phyloP scores from a whole-genome alignment of 1,139 yeast genomes.

The Yamadazyma pseudoaaseri region DNA sequence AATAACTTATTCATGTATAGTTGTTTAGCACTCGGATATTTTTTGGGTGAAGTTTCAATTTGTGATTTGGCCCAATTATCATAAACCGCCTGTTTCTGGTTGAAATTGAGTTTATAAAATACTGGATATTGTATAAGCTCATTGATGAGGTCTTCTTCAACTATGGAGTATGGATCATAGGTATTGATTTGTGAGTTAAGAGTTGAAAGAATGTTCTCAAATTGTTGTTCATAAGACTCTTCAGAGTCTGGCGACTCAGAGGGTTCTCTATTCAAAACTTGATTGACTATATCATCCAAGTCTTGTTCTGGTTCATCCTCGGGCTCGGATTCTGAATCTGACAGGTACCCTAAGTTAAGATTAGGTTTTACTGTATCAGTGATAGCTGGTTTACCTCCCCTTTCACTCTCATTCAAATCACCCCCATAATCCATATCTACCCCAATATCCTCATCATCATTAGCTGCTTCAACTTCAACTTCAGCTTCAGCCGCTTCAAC shows the following conservation, averaged over 20 bases:
- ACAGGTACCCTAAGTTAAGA: background rate
- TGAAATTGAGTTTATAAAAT: constrained; percentile 25
- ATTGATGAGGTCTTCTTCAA: constrained; percentile 35
- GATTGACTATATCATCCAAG: constrained; percentile 1
- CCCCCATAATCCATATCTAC: constrained; percentile 11
- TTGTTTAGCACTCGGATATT: constrained; percentile 28
- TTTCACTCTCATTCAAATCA: no score
- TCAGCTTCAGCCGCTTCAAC: no score
- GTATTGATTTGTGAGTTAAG: constrained; percentile 25
- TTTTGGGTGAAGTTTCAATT: constrained; percentile 3
- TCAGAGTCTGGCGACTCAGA: constrained; percentile 1
- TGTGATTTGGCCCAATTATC: constrained; percentile 30
- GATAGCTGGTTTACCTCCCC: no score
- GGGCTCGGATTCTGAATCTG: background rate
- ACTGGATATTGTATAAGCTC: constrained; percentile 29
- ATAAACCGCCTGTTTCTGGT: constrained; percentile 25
- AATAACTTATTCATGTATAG: constrained; percentile 27
- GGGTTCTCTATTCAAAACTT: background rate
- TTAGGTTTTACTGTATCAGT: no score
- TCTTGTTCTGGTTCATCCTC: background rate
- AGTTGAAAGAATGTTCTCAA: constrained; percentile 16
- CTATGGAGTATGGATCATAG: constrained; percentile 39
- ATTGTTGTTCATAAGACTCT: background rate
- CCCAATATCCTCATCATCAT: constrained; percentile 5
- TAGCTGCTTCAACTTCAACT: constrained; percentile 4